These are phyloP conservation scores for Fusarium luffae DNA, from an alignment of 2,329 filamentous ascomycete genomes.

Conservation along the genomic window DNA sequence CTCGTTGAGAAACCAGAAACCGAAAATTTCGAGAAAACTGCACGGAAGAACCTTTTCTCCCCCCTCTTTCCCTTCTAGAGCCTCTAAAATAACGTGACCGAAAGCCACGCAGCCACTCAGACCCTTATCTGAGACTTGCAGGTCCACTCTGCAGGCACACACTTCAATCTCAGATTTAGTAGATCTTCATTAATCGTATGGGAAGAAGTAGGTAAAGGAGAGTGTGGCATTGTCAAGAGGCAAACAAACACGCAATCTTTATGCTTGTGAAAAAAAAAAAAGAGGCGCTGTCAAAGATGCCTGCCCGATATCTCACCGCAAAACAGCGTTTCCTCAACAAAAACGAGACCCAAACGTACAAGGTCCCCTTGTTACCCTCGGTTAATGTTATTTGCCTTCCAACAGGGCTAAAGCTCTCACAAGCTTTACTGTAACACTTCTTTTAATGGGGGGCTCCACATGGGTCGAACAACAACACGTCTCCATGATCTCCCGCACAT, in stretches of 20 bases:
- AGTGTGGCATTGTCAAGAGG: background rate
- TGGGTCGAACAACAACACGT: constrained; percentile 20
- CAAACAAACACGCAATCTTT: background rate
- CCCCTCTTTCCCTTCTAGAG: background rate
- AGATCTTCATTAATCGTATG: background rate
- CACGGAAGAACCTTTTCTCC: background rate
- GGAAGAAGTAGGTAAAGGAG: background rate
- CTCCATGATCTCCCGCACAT: constrained; percentile 43
- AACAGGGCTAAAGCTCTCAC: constrained; percentile 11
- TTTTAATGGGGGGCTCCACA: constrained; percentile 16
- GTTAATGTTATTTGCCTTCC: constrained; percentile 18
- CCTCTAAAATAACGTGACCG: constrained; percentile 33
- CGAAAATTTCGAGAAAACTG: background rate
- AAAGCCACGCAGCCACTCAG: constrained; percentile 14
- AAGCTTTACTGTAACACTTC: background rate
- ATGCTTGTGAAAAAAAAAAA: background rate
- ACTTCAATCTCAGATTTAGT: background rate
- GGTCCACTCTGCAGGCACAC: constrained; percentile 33
- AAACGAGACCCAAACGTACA: constrained; percentile 6
- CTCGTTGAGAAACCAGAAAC: background rate
- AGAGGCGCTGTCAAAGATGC: background rate
- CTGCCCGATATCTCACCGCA: constrained; percentile 17
- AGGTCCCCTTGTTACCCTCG: constrained; percentile 25
- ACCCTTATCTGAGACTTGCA: constrained; percentile 13
- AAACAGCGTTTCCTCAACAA: constrained; percentile 18